Evolutionary conservation across 805 yeast species (phyloP).

Genomic region (Candida oleophila): DNA sequence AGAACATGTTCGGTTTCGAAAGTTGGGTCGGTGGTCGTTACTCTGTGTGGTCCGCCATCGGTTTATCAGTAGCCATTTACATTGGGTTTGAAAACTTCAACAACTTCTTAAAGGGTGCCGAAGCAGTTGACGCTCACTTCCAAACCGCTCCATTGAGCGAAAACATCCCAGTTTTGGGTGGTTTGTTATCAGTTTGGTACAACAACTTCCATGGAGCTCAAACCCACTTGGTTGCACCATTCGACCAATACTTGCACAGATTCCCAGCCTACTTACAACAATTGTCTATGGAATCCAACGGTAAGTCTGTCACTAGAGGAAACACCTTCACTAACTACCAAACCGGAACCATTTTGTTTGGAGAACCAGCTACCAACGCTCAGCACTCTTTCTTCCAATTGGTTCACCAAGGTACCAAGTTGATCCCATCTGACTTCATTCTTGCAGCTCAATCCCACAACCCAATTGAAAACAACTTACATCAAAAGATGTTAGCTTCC

Average conservation of each 20-base stretch:
- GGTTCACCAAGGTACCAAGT: conserved; percentile 98
- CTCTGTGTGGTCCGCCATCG: conserved; percentile 99
- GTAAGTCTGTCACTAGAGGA: conserved; percentile 94
- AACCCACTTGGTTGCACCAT: conserved; percentile 97
- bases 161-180: conserved; percentile 93
- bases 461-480: conserved; percentile 91
- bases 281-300: conserved; percentile 98
- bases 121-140: conserved; percentile 94
- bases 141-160: conserved; percentile 77
- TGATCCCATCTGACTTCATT: conserved; percentile 95
- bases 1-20: conserved; percentile 98
- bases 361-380: conserved; percentile 98
- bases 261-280: conserved; percentile 99
- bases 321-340: conserved; percentile 89
- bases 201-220: conserved; percentile 98
- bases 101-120: conserved; percentile 92
- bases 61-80: conserved; percentile 90
- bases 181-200: conserved; percentile 95
- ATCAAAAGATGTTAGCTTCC: conserved; percentile 98
- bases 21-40: conserved; percentile 99
- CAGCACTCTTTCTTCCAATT: conserved; percentile 99
- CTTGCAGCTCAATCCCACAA: conserved; percentile 97
- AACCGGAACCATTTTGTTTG: conserved; percentile 93
- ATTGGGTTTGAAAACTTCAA: conserved; percentile 95
- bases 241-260: conserved; percentile 97